A percentile compares a stretch with the other conserved stretches of the same genome.
Conservation (phyloP, 208 protist genomes). For the Leptomonas seymouri region DNA sequence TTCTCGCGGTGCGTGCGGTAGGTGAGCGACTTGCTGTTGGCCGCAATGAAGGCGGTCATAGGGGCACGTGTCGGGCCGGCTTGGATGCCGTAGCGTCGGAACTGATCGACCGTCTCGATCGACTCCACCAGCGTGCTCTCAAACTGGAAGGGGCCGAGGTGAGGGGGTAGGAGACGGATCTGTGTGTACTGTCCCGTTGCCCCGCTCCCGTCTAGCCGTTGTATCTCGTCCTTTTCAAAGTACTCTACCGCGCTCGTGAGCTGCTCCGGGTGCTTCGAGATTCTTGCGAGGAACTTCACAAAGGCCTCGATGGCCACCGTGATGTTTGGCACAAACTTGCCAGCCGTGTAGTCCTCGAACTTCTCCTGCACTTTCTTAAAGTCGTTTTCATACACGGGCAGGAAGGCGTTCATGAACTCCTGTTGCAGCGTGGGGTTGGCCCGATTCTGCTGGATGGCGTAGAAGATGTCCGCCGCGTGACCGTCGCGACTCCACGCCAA, state of each 20-base stretch:
- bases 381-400: conserved; percentile 71
- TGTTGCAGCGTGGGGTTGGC: conserved; percentile 61
- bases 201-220: conserved; percentile 25
- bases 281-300: conserved; percentile 61
- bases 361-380: conserved; percentile 47
- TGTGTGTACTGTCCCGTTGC: conserved; percentile 55
- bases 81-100: conserved; percentile 72
- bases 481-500: conserved; percentile 75
- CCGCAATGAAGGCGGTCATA: conserved; percentile 64
- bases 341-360: conserved; percentile 74
- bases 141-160: conserved; percentile 73
- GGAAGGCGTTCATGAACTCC: conserved; percentile 81
- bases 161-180: conserved; percentile 71
- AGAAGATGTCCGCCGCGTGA: conserved; percentile 76
- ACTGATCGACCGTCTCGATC: conserved; percentile 66
- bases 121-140: conserved; percentile 77
- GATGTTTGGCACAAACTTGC: conserved; percentile 87
- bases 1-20: conserved; percentile 63
- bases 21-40: conserved; percentile 61
- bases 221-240: conserved; percentile 41
- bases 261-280: conserved; percentile 41
- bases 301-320: conserved; percentile 81
- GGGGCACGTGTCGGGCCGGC: conserved; percentile 62
- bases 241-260: conserved; percentile 39
- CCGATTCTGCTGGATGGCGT: conserved; percentile 71